Conservation (phyloP, 2,329 filamentous ascomycete species). For the Colletotrichum tropicale region DNA sequence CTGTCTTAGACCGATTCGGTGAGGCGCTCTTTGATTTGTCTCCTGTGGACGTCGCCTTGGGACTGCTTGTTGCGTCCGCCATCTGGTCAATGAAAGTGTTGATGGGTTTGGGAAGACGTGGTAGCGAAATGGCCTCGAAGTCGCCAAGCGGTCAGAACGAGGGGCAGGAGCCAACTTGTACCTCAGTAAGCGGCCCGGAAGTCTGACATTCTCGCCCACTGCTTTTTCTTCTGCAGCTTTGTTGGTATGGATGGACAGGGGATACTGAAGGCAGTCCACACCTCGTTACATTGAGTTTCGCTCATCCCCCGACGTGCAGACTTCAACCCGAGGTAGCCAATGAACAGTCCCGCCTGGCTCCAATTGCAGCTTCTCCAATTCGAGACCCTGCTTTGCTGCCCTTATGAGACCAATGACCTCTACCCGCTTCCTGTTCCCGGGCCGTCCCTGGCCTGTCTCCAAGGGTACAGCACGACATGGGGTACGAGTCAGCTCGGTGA, state of each 20-base stretch:
- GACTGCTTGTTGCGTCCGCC: neutral
- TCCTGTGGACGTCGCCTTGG: neutral
- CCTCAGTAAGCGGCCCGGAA: neutral
- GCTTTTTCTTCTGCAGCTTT: neutral
- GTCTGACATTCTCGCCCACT: neutral
- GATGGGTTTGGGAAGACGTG: neutral
- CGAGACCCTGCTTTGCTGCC: neutral
- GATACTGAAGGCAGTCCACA: neutral
- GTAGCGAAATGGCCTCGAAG: neutral
- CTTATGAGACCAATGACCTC: neutral
- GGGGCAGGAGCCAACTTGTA: neutral
- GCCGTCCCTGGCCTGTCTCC: neutral
- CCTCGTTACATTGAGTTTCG: neutral
- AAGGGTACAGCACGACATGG: neutral
- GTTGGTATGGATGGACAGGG: neutral
- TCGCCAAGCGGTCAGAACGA: neutral
- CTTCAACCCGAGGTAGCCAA: neutral
- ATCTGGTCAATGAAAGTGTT: rapidly evolving
- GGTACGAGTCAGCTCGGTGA: neutral
- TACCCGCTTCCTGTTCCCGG: neutral
- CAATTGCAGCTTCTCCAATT: neutral
- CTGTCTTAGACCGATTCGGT: neutral
- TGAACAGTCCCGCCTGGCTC: neutral
- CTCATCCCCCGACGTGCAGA: neutral
- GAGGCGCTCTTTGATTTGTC: neutral